Evolutionary conservation across 2,329 filamentous ascomycete species (phyloP).

Genomic region (Xylariales sp.): DNA sequence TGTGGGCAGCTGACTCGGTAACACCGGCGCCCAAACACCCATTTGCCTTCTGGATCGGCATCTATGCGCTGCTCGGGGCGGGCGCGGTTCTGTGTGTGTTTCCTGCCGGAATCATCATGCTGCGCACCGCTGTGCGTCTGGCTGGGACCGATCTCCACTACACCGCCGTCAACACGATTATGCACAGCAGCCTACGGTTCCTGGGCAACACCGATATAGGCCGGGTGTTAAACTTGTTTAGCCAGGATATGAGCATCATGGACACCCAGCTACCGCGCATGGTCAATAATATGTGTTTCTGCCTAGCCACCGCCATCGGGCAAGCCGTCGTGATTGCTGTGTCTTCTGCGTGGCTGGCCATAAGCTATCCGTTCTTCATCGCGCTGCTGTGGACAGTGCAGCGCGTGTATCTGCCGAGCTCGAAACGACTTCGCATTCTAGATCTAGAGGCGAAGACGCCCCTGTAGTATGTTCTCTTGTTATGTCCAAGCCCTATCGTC

Average conservation of each 20-base stretch:
- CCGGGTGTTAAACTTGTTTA: neutral
- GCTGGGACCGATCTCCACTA: slow-evolving; percentile 8
- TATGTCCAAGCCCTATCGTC: neutral
- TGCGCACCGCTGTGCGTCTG: slow-evolving; percentile 7
- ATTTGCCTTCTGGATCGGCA: slow-evolving; percentile 4
- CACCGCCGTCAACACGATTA: neutral
- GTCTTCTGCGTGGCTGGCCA: slow-evolving; percentile 4
- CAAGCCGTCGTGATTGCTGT: slow-evolving; percentile 5
- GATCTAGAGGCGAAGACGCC: slow-evolving; percentile 40
- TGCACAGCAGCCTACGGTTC: neutral
- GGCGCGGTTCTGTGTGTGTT: neutral
- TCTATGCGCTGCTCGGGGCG: neutral
- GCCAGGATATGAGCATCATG: neutral
- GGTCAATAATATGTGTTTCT: neutral
- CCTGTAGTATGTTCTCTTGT: slow-evolving; percentile 25
- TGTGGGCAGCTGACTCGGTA: neutral
- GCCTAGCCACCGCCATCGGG: neutral
- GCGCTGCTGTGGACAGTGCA: slow-evolving; percentile 35
- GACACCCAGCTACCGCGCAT: neutral
- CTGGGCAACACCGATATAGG: neutral
- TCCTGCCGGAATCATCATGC: neutral
- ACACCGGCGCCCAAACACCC: neutral
- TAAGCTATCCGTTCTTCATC: slow-evolving; percentile 8
- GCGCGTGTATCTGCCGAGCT: slow-evolving; percentile 40
- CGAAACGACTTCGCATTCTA: slow-evolving; percentile 39